These are phyloP conservation scores for Ottelia alismoides DNA, from an alignment of 106 monocot genomes.

Conservation along the genomic window DNA sequence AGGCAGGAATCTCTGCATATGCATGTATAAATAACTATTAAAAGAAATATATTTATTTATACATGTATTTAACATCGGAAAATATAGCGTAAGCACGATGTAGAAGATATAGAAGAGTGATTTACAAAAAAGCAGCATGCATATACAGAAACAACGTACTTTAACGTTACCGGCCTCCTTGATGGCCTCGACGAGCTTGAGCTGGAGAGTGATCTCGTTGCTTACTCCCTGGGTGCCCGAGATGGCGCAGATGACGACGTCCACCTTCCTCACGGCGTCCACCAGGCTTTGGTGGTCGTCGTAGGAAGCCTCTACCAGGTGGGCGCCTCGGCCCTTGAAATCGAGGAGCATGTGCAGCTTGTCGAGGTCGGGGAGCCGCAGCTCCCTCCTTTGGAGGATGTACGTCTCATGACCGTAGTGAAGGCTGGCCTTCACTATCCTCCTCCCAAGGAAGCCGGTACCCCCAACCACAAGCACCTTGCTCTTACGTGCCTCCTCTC, in stretches of 20 bases:
- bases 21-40: no score
- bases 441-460: conserved; percentile 37
- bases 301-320: conserved; percentile 26
- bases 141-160: no score
- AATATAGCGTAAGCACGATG: no score
- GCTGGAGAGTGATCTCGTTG: conserved; percentile 42
- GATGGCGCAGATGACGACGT: conserved; percentile 36
- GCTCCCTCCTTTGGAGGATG: conserved; percentile 26
- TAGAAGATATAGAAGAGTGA: no score
- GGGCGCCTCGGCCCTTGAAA: conserved; percentile 32
- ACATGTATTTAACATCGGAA: no score
- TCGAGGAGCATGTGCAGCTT: conserved; percentile 34
- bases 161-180: conserved; percentile 42
- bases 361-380: conserved; percentile 33
- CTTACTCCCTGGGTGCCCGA: conserved; percentile 37
- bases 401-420: conserved; percentile 25
- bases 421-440: conserved; percentile 37
- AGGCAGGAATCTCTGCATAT: conserved; percentile 48
- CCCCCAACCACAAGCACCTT: conserved; percentile 43
- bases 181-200: conserved; percentile 44
- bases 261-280: conserved; percentile 23
- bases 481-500: no score
- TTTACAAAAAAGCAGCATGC: no score
- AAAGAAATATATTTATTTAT: no score
- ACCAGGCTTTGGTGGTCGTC: conserved; percentile 36